These are phyloP conservation scores for Rhizopogon vinicolor DNA, from an alignment of 768 basidiomycete species.

Conservation along the genomic window DNA sequence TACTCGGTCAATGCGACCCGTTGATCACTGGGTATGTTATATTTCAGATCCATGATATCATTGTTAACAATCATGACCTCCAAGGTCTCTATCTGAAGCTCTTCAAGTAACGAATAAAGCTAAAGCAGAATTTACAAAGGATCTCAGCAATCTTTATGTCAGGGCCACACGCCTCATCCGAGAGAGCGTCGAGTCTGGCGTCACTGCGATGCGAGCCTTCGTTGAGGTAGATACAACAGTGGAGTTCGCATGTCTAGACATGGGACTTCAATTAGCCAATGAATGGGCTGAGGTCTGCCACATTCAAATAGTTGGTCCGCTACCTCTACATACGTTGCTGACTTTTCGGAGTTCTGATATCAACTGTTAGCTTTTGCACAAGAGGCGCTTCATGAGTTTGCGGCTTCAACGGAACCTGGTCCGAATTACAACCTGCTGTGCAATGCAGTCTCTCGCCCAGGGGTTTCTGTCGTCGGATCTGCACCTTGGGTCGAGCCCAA, in stretches of 20 bases:
- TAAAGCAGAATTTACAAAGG: conserved; percentile 43
- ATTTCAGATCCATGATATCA: background rate
- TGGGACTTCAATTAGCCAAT: conserved; percentile 42
- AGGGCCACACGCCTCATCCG: conserved; percentile 51
- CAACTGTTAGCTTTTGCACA: conserved; percentile 50
- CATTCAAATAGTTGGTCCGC: conserved; percentile 53
- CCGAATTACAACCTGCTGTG: conserved; percentile 42
- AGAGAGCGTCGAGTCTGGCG: conserved; percentile 57
- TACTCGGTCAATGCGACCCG: conserved; percentile 49
- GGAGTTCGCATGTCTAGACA: conserved; percentile 49
- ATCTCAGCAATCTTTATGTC: conserved; percentile 40
- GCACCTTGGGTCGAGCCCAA: conserved; percentile 62
- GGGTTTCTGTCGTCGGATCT: conserved; percentile 53
- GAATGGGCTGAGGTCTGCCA: conserved; percentile 45
- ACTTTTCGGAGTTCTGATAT: background rate
- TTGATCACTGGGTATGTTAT: conserved; percentile 46
- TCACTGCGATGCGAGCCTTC: conserved; percentile 64
- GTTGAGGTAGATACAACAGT: conserved; percentile 59
- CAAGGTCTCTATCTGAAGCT: conserved; percentile 54
- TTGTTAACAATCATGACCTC: background rate
- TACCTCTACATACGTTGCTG: background rate
- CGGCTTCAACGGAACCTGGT: conserved; percentile 31
- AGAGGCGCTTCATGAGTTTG: conserved; percentile 45
- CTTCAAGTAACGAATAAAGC: conserved; percentile 45
- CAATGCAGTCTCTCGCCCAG: conserved; percentile 33